Base-by-base conservation (phyloP, 2,329 filamentous ascomycete species). In the Fusarium sambucinum region DNA sequence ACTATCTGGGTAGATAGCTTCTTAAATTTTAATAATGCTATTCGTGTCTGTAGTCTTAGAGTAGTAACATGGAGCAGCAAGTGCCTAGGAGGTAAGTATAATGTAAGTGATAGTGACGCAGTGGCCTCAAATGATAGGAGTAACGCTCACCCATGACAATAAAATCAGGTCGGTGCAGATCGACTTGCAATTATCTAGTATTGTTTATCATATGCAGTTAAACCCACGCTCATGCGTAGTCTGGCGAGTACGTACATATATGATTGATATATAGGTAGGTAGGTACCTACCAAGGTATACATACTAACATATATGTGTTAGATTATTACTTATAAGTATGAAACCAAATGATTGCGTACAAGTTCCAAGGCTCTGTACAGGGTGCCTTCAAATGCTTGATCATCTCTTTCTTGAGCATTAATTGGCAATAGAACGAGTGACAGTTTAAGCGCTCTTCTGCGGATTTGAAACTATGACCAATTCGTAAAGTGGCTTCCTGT, bases 401-500 rank as follows among this genome's bases (percentile, higher is more conserved):
- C 19, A 27, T 27, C 12, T n/a, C 25, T 45, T 27, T 45, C 27
- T 30, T 16, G 12, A 10, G 25, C 17, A n/a, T 19, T 19, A n/a
- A 29, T 30, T 38, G 32, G 17, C 17, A 23, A 4, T 2, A 25
- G 12, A 38, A n/a, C 25, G 27, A 51, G 35, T 21, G 30, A 21
- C 25, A 40, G 16, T n/a, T 33, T 14, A 6, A 27, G 9, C 23
- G 23, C 17, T 37, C 25, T 38, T n/a, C 46, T 37, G 32, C 21
- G 48, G 25, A 45, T 29, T n/a, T 17, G 21, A 21, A 21, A 23
- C 30, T 29, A 35, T 46, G 13, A n/a, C 27, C 17, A 62, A 47
- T 53, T 27, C 41, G 38, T 38, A 25, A 46, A 62, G 45, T 61
- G 40, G 12, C 29, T 45, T 54, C 21, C 25, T 51, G 60, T 33